Evolutionary conservation across 2,329 filamentous ascomycete genomes (phyloP).

Genomic region (Colletotrichum kahawae): DNA sequence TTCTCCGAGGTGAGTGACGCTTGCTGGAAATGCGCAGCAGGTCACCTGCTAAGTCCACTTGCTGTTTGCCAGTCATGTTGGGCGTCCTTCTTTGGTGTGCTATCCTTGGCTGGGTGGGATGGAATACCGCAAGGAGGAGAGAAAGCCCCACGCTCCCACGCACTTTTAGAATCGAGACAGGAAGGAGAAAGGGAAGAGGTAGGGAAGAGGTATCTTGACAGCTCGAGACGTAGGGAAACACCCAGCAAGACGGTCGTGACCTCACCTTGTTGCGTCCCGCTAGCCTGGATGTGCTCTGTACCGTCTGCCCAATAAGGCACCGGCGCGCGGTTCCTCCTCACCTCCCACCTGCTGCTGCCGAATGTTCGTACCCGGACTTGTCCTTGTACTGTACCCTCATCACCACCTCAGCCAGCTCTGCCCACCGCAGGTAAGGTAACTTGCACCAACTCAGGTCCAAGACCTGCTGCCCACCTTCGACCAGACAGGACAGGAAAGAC

Average conservation of each 20-base stretch:
- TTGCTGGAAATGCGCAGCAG: not conserved
- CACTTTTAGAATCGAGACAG: not conserved
- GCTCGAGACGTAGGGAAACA: not conserved
- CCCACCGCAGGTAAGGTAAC: not conserved
- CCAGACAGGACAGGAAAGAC: not conserved
- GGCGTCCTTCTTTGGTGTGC: not conserved
- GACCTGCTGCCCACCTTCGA: not conserved
- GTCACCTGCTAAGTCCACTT: not conserved
- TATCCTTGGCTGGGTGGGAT: not conserved
- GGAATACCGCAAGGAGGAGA: not conserved
- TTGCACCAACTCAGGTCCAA: not conserved
- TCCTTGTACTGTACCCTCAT: not conserved
- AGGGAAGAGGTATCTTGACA: not conserved
- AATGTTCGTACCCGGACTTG: not conserved
- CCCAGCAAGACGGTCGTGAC: not conserved
- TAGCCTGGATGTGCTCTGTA: not conserved
- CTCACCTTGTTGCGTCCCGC: not conserved
- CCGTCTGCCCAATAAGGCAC: not conserved
- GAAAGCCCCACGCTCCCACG: not conserved
- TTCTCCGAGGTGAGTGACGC: not conserved
- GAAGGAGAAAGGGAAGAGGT: not conserved
- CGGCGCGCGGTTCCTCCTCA: not conserved
- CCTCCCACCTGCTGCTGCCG: not conserved
- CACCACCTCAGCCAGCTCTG: not conserved
- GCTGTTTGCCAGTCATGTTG: not conserved